A percentile compares a stretch with the other conserved stretches of the same genome.
Evolutionary conservation across 2,329 filamentous ascomycete genomes (phyloP).

Genomic region (Ceratocystis cubensis): DNA sequence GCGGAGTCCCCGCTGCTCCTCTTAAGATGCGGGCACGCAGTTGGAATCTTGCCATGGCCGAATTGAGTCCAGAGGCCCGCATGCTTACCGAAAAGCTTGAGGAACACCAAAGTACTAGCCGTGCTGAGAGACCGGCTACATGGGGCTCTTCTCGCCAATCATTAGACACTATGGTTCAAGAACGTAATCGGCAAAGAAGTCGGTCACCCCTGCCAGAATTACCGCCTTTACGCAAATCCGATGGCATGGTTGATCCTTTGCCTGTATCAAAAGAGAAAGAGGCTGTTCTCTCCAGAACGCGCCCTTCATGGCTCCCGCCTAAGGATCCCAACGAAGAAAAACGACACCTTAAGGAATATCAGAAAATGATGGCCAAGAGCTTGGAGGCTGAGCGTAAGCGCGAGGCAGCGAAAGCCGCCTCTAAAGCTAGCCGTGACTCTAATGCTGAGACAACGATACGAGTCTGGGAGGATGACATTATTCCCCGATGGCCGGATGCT

Average conservation of each 20-base stretch:
- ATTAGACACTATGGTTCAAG: slow-evolving; percentile 20
- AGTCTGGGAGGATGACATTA: slow-evolving; percentile 63
- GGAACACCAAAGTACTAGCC: slow-evolving; percentile 52
- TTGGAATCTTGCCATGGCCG: slow-evolving; percentile 58
- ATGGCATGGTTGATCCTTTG: slow-evolving; percentile 73
- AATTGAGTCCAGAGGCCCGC: slow-evolving; percentile 60
- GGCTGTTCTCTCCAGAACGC: slow-evolving; percentile 64
- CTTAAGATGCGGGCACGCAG: slow-evolving; percentile 51
- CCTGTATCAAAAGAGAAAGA: slow-evolving; percentile 80
- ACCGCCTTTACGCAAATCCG: slow-evolving; percentile 56
- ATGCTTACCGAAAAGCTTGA: slow-evolving; percentile 69
- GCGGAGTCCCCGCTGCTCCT: slow-evolving; percentile 29
- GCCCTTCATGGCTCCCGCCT: slow-evolving; percentile 73
- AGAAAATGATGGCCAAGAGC: slow-evolving; percentile 63
- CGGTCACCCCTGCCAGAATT: slow-evolving; percentile 49
- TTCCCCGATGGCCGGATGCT: slow-evolving; percentile 64
- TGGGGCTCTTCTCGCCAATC: slow-evolving; percentile 22
- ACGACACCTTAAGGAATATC: slow-evolving; percentile 73
- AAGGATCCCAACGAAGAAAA: slow-evolving; percentile 86
- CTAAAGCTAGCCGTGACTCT: slow-evolving; percentile 42
- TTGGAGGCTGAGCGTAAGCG: slow-evolving; percentile 47
- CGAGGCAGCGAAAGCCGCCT: slow-evolving; percentile 40
- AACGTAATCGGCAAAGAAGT: slow-evolving; percentile 26
- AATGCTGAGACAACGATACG: slow-evolving; percentile 42
- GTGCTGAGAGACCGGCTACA: slow-evolving; percentile 24